Evolutionary conservation across 2,329 filamentous ascomycete species (phyloP).

Genomic region (Phialocephala subalpina): DNA sequence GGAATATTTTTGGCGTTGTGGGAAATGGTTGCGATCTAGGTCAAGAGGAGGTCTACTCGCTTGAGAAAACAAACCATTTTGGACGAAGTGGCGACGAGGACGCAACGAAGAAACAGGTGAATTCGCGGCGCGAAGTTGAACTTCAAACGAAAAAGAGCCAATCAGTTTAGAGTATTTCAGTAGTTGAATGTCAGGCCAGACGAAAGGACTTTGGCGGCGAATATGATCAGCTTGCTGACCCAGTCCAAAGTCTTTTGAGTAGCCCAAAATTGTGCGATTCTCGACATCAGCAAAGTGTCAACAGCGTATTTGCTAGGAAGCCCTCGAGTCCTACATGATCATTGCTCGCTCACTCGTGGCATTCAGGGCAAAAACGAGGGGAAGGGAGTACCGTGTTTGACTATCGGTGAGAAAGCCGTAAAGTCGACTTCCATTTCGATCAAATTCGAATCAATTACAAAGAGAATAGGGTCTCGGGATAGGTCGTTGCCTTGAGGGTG

Average conservation of each 20-base stretch:
- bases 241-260: no score
- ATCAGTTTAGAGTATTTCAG: background rate
- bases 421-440: background rate
- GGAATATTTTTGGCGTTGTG: background rate
- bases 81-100: background rate
- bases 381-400: background rate
- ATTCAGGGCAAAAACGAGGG: background rate
- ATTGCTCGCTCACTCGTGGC: background rate
- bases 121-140: background rate
- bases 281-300: background rate
- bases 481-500: background rate
- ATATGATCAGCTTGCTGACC: background rate
- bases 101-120: background rate
- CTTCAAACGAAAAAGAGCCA: background rate
- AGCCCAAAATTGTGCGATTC: background rate
- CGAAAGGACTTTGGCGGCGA: background rate
- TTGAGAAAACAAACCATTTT: background rate
- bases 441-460: background rate
- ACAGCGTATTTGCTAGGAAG: background rate
- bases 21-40: conserved; percentile 2
- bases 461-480: background rate
- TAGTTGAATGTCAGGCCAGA: background rate
- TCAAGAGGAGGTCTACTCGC: background rate
- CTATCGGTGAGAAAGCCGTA: background rate
- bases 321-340: no score